Conservation (phyloP, 495 filamentous ascomycete species). For the Lophiotrema nucula region DNA sequence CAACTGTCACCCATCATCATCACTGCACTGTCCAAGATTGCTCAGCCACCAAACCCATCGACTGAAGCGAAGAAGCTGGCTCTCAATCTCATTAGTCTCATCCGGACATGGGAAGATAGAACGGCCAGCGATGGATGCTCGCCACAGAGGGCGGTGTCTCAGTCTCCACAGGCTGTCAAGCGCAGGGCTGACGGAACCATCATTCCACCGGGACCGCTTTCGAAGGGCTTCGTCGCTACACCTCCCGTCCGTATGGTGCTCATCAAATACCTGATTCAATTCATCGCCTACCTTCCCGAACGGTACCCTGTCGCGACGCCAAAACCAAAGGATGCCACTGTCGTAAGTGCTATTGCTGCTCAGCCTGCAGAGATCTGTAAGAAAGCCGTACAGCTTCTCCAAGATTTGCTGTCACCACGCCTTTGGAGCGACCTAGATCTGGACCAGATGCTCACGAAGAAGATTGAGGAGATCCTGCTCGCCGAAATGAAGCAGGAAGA, state of each 20-base stretch:
- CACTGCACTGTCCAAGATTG: constrained; percentile 82
- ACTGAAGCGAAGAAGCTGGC: constrained; percentile 92
- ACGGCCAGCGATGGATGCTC: constrained; percentile 52
- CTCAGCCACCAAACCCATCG: constrained; percentile 76
- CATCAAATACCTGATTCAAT: constrained; percentile 89
- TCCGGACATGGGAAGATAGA: constrained; percentile 90
- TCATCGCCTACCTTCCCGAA: constrained; percentile 86
- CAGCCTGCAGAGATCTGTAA: constrained; percentile 73
- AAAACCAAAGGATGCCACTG: constrained; percentile 53
- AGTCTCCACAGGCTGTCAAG: constrained; percentile 74
- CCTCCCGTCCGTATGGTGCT: constrained; percentile 66
- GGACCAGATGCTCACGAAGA: constrained; percentile 77
- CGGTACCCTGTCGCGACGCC: constrained; percentile 72
- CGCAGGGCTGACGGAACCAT: constrained; percentile 65
- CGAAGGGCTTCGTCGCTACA: constrained; percentile 37
- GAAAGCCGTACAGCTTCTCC: constrained; percentile 78
- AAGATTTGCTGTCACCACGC: constrained; percentile 78
- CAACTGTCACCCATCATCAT: constrained; percentile 88
- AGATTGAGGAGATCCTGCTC: constrained; percentile 77
- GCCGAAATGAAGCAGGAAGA: constrained; percentile 53
- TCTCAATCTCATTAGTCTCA: constrained; percentile 81
- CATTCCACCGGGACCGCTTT: constrained; percentile 35
- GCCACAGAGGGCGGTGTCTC: constrained; percentile 49
- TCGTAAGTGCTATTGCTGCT: constrained; percentile 46
- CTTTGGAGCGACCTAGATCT: constrained; percentile 93